A percentile compares a stretch with the other conserved stretches of the same genome.
These are phyloP conservation scores for Solanum gandarillasii DNA, from an alignment of 257 asterid species.

Conservation along the genomic window DNA sequence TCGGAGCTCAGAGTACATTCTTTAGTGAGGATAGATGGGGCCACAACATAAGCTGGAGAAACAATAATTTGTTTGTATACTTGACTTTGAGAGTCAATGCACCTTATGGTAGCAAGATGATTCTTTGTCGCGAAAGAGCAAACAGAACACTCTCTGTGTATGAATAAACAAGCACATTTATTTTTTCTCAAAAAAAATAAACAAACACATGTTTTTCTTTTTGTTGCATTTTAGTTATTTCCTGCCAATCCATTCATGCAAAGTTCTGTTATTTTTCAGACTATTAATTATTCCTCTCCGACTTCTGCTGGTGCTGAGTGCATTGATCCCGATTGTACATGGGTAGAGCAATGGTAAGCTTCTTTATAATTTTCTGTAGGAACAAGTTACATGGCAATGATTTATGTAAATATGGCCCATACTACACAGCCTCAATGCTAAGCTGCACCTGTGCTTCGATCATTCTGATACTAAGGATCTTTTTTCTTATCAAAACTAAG, in stretches of 20 bases:
- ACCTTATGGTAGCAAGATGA: background rate
- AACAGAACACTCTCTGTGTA: background rate
- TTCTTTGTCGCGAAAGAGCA: background rate
- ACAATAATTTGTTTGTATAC: background rate
- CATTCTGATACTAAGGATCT: background rate
- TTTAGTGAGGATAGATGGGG: background rate
- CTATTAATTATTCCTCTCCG: conserved; percentile 67
- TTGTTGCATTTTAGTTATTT: background rate
- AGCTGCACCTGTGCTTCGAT: background rate
- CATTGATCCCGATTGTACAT: conserved; percentile 76
- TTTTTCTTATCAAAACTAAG: background rate
- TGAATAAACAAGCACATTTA: background rate
- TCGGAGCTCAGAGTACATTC: background rate
- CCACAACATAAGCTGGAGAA: background rate
- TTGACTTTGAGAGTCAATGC: background rate
- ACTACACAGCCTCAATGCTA: too few relatives aligned
- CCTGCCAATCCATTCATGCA: background rate
- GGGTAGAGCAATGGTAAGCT: conserved; percentile 93
- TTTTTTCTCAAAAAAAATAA: background rate
- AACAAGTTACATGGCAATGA: background rate
- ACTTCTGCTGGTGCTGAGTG: conserved; percentile 97
- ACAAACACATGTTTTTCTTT: background rate
- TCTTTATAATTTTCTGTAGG: background rate
- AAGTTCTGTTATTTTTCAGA: conserved; percentile 36
- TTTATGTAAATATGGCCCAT: background rate